Conservation (phyloP, 2,329 filamentous ascomycete genomes). For the Orbilia ellipsospora region DNA sequence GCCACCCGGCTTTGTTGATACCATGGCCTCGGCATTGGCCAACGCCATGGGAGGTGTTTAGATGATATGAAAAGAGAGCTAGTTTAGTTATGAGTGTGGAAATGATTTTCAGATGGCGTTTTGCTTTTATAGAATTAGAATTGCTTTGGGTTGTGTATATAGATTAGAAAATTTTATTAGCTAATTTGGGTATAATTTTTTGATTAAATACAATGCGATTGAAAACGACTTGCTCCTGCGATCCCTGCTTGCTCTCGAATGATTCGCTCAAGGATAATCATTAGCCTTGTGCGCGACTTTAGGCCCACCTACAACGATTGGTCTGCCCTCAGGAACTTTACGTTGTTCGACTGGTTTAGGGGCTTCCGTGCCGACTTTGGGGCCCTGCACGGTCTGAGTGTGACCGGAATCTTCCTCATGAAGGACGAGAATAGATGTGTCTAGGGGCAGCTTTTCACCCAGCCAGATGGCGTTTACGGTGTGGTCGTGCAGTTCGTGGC, state of each 20-base stretch:
- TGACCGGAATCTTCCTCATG: constrained; percentile 58
- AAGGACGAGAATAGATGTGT: constrained; percentile 66
- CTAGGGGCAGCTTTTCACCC: constrained; percentile 73
- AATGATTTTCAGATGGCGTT: too few species aligned
- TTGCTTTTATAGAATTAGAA: too few species aligned
- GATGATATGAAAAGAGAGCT: too few species aligned
- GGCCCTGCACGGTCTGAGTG: constrained; percentile 44
- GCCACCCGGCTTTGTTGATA: too few species aligned
- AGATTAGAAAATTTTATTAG: too few species aligned
- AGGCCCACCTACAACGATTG: not conserved
- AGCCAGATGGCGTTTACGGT: constrained; percentile 78
- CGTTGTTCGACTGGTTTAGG: not conserved
- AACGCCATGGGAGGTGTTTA: too few species aligned
- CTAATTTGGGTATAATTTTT: too few species aligned
- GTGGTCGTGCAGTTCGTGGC: constrained; percentile 69
- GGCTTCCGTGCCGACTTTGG: not conserved
- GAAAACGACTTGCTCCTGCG: not conserved
- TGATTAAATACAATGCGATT: not conserved
- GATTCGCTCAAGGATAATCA: constrained; percentile 5
- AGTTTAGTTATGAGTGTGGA: too few species aligned
- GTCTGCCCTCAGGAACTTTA: too few species aligned
- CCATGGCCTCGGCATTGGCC: too few species aligned
- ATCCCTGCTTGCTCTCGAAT: too few species aligned
- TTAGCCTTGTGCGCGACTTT: constrained; percentile 1
- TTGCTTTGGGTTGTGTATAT: too few species aligned